Base-by-base conservation (phyloP, 139 green algal species). In the Coelastrella sp. region DNA sequence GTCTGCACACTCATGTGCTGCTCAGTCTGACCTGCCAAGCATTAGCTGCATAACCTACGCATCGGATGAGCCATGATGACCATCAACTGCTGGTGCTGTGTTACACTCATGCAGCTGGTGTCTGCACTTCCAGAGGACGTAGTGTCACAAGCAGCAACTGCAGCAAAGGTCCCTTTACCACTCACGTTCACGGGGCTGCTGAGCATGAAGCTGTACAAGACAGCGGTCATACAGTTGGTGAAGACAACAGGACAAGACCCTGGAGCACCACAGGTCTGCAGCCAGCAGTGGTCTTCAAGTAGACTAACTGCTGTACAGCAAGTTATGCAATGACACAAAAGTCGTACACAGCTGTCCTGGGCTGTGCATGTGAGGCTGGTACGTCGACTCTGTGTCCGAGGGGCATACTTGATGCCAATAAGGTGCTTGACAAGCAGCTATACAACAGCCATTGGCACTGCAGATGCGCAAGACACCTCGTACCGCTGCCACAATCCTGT, bases 161-260 rank as follows among this genome's bases (percentile, higher is more conserved):
- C 68, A 32, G 17, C 16, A 14, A 76, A 22, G 2, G 8, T 17
- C 68, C 17, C 17, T 10, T 8, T 32, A 76, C 17, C 68, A 6
- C 32, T 87, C 61, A 77, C 3, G 5, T 87, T 87, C 32, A 10
- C 60, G 5, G 8, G 64, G 13, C 81, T 87, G 81, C 81, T 87
- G 64, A 13, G 61, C 11, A 2, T 23, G 10, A 87, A 87, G 64
- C 61, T 77, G 81, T 77, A 78, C 81, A 60, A 20, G 22, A 78
- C 81, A 47, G 81, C 81, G 61, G 64, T 77, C 8, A 58, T 32
- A 7, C 11, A 61, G 1, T 23, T 87, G 64, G 32, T 76, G 5
- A 87, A 87, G 64, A 87, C 23, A 4, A 87, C 57, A 47, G 32
- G 64, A 32, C n/a, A 73, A 32, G 14, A 57, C 8, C 71, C 84